Conservation (phyloP, 495 filamentous ascomycete genomes). For the Daldinia grandis region DNA sequence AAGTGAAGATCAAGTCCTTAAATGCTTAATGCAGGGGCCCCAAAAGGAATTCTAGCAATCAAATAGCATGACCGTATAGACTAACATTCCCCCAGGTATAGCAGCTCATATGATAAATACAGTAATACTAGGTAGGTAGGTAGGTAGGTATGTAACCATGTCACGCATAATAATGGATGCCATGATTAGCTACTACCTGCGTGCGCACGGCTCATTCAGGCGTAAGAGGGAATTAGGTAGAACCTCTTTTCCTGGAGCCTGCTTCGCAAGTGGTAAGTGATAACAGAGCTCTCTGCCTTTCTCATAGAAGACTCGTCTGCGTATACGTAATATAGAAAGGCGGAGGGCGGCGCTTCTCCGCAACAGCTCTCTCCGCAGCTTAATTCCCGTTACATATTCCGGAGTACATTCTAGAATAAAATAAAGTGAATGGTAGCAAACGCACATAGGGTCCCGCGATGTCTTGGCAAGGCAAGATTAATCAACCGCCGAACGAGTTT, state of each 20-base stretch:
- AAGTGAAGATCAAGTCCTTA: background rate
- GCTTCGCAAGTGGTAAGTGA: background rate
- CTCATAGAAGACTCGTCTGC: background rate
- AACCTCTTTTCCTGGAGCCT: background rate
- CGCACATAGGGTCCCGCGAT: slow-evolving; percentile 39
- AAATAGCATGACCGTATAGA: slow-evolving; percentile 2
- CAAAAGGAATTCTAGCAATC: slow-evolving; percentile 10
- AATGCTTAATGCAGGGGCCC: slow-evolving; percentile 10
- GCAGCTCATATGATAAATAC: slow-evolving; percentile 23
- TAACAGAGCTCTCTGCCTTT: background rate
- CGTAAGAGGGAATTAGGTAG: background rate
- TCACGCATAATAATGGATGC: background rate
- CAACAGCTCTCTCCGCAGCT: slow-evolving; percentile 34
- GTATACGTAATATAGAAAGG: background rate
- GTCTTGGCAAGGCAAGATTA: slow-evolving; percentile 39
- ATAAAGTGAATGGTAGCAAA: slow-evolving; percentile 41
- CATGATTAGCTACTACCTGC: slow-evolving; percentile 16
- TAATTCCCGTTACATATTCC: slow-evolving; percentile 28
- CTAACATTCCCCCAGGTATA: slow-evolving; percentile 1
- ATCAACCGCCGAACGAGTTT: slow-evolving; percentile 42
- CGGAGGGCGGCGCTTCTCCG: slow-evolving; percentile 27
- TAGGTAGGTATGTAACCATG: background rate
- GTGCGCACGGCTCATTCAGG: background rate
- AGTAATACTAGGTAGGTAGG: background rate
- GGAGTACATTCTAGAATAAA: slow-evolving; percentile 33